Evolutionary conservation across 1,284 basidiomycete genomes (phyloP), one percentile per base, ranked within the genome.

Genomic region (Caloboletus firmus): DNA sequence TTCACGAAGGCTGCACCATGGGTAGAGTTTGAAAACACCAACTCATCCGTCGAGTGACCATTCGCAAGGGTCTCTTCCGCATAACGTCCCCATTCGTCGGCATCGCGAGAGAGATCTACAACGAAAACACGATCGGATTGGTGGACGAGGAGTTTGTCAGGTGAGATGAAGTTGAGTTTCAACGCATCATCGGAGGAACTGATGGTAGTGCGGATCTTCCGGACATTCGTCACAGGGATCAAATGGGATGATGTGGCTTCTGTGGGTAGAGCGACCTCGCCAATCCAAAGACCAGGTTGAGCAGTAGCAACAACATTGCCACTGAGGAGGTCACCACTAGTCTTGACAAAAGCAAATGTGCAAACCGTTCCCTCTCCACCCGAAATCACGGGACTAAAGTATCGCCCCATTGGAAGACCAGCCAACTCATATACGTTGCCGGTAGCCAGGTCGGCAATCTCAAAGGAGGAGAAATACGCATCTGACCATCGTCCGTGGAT

Each of bases 401-500:
- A 89, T 44, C 87, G 76, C 0, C 87, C 87, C 34, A 81, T 63
- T 0, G 86, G 83, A 26, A 87, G 69, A 17, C 81, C 84, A 10
- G 67, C 68, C 26, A 89, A 54, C 52, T 82, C 78, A 61, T 79
- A 77, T 0, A 76, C 76, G 6, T 63, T 61, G 3, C 74, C 76
- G 3, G 77, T 72, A 9, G 67, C 64, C 7, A 85, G 53, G 62
- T 87, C 75, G 4, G 84, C 81, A 31, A 89, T 58, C 68, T 89
- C 87, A 58, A 89, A 79, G 7, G 79, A 76, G 2, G 84, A 81
- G 65, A 87, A 86, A 54, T 76, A 67, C 4, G 72, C 72, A 60
- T 88, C 78, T 0, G 85, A 87, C 86, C 87, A 89, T 18, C 83
- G 79, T 9, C 80, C 79, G 45, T 88, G 86, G 13, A 89, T 62